Conservation (phyloP, 306 rosid genomes). For the Cyamopsis tetragonoloba region DNA sequence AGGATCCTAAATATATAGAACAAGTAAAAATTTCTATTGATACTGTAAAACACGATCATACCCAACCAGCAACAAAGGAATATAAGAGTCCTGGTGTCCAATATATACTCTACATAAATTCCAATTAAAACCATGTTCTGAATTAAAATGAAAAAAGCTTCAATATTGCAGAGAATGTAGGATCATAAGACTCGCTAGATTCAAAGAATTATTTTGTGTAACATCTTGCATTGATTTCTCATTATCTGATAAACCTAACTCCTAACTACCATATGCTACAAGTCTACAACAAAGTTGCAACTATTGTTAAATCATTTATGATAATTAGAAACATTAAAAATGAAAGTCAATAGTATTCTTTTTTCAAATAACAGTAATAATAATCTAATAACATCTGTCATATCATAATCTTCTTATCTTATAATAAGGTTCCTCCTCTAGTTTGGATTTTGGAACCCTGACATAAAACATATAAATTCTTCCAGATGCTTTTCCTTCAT, state of each 20-base stretch:
- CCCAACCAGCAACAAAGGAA: background rate
- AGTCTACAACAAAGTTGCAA: background rate
- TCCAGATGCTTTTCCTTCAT: background rate
- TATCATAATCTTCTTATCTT: slow-evolving; percentile 10
- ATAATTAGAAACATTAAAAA: background rate
- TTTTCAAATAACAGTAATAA: background rate
- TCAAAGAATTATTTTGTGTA: background rate
- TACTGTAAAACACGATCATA: background rate
- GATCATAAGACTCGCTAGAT: background rate
- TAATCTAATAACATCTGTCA: background rate
- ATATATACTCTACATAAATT: background rate
- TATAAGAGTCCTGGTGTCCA: background rate
- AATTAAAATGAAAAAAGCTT: background rate
- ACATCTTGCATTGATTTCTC: background rate
- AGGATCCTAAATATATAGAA: background rate
- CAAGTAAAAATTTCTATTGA: background rate
- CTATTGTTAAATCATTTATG: background rate
- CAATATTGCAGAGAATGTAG: background rate
- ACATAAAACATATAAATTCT: background rate
- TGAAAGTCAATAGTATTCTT: background rate
- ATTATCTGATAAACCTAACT: background rate
- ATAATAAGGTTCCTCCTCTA: background rate
- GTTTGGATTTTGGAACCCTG: slow-evolving; percentile 15
- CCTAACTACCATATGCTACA: too few relatives aligned
- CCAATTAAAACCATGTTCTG: background rate